These are phyloP conservation scores for Saccharomycopsis hybrid DNA, from an alignment of 1,139 yeast genomes.

Conservation along the genomic window DNA sequence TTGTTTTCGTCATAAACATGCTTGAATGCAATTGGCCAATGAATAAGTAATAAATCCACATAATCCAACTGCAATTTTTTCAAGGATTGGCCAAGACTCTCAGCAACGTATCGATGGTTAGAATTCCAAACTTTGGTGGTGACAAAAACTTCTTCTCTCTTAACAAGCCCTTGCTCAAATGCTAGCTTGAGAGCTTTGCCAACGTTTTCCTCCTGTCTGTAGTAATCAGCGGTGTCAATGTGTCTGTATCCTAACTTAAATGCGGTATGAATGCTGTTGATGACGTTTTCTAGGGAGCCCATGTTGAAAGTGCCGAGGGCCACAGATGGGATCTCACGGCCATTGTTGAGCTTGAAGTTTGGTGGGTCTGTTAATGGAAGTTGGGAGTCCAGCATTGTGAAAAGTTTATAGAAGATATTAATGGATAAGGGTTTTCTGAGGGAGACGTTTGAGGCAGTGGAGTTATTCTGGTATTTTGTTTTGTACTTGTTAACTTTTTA, in stretches of 20 bases:
- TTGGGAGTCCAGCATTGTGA: background rate
- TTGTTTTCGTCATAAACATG: constrained; percentile 50
- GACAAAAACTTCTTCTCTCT: constrained; percentile 63
- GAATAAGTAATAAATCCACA: constrained; percentile 75
- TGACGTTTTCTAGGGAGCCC: constrained; percentile 50
- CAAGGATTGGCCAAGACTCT: constrained; percentile 56
- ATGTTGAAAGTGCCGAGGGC: constrained; percentile 71
- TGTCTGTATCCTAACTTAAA: constrained; percentile 66
- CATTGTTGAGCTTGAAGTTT: constrained; percentile 47
- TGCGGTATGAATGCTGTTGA: constrained; percentile 55
- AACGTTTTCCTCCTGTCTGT: constrained; percentile 58
- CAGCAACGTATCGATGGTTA: constrained; percentile 52
- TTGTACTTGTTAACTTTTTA: no score
- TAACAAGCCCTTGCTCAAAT: constrained; percentile 57
- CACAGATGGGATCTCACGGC: constrained; percentile 53
- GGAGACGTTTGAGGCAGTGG: no score
- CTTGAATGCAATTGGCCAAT: constrained; percentile 69
- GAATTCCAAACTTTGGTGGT: constrained; percentile 78
- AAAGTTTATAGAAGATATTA: background rate
- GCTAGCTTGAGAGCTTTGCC: constrained; percentile 57
- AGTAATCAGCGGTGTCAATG: constrained; percentile 70
- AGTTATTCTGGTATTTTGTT: no score
- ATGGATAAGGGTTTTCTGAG: background rate
- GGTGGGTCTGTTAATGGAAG: constrained; percentile 2
- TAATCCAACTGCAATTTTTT: constrained; percentile 66